Base-by-base conservation (phyloP, 192 early-diverging fungal species). In the Jimgerdemannia flammicorona region DNA sequence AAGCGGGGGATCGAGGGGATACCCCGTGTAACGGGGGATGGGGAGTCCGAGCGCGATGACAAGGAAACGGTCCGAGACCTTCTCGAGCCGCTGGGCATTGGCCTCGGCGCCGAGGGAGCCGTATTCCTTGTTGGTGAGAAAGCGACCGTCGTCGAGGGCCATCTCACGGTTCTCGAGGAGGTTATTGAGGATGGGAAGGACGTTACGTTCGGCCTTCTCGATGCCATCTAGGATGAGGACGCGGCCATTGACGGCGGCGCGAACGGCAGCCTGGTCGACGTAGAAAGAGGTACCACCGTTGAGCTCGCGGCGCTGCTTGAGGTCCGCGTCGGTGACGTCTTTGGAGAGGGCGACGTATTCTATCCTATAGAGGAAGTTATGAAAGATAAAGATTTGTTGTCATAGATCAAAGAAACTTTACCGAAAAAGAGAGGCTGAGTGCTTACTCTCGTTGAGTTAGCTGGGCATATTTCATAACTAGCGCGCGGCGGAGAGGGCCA, bases 101-200 rank as follows among this genome's bases (percentile, higher is more conserved):
- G 86, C 86, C 71, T 87, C 78, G 17, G 79, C 84, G 18, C 82
- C 81, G 43, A 84, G 64, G 19, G 77, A 77, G 20, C 79, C 81
- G 18, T 81, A 76, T 43, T 85, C 80, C 64, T 88, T 85, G 18
- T 81, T 77, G 69, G 85, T 86, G 42, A 95, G 83, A 78, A 93
- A 92, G 41, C 91, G 84, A 44, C 94, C 94, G 77, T 95, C 93
- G 71, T 95, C 94, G 41, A 94, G 79, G 40, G 83, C 82, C 93
- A 95, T 94, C 82, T 95, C 94, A 72, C 94, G 79, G 76, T 95
- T 95, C 76, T 95, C 94, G 49, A 95, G 75, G 76, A 95, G 77
- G 77, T 95, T 95, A 77, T 95, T 95, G 67, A 95, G 79, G 39
- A 95, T 89, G 4, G 94, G 94, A 41, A 95, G 77, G 2, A 95